Evolutionary conservation across 106 monocot species (phyloP).

Genomic region (Xerophyta viscosa): DNA sequence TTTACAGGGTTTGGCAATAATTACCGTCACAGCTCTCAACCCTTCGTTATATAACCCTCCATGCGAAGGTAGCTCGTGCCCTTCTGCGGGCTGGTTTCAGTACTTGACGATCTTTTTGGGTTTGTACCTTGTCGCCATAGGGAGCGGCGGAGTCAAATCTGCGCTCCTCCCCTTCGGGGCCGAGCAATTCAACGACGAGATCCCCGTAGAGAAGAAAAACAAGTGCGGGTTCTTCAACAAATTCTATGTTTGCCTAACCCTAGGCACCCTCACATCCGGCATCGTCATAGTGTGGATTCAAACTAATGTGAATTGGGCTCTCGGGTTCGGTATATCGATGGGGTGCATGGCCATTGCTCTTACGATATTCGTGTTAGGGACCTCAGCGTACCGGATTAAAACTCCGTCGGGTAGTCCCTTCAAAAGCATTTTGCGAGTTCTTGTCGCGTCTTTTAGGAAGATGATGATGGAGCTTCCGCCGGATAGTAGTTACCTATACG

Average conservation of each 20-base stretch:
- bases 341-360: conserved; percentile 7
- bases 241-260: conserved; percentile 4
- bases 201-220: conserved; percentile 1
- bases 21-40: conserved; percentile 19
- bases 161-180: conserved; percentile 44
- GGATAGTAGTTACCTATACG: conserved; percentile 7
- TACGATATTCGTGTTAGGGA: conserved; percentile 2
- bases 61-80: conserved; percentile 12
- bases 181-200: conserved; percentile 32
- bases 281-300: conserved; percentile 18
- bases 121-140: conserved; percentile 41
- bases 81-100: background rate
- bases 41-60: conserved; percentile 12
- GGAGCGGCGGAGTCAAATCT: conserved; percentile 29
- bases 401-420: conserved; percentile 15
- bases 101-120: conserved; percentile 18
- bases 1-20: conserved; percentile 29
- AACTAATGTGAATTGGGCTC: conserved; percentile 9
- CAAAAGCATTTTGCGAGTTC: conserved; percentile 8
- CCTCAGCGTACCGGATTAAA: background rate
- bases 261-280: conserved; percentile 4
- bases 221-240: conserved; percentile 10
- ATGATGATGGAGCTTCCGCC: conserved; percentile 3
- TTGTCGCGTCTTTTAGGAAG: conserved; percentile 12
- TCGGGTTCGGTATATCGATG: conserved; percentile 10